Conservation (phyloP, 208 protist genomes). For the Trypanosoma caninum region DNA sequence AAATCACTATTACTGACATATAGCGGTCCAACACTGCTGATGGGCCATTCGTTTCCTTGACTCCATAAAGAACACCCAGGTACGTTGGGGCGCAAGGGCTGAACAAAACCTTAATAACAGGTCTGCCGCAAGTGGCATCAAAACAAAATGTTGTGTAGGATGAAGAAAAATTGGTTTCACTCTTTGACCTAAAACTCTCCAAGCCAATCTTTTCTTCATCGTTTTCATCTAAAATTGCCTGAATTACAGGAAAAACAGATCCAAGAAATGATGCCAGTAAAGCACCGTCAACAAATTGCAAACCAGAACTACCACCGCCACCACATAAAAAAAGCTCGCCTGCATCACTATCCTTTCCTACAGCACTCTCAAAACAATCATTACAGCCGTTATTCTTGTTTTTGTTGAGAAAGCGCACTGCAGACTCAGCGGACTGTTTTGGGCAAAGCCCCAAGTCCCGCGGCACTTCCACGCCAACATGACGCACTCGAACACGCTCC, state of each 20-base stretch:
- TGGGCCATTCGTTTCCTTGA: constrained; percentile 26
- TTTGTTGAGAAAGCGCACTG: constrained; percentile 20
- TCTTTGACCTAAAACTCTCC: constrained; percentile 29
- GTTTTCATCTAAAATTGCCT: constrained; percentile 68
- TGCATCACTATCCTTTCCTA: constrained; percentile 7
- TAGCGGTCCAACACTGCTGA: constrained; percentile 49
- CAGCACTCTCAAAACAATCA: neutral
- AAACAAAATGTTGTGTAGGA: constrained; percentile 49
- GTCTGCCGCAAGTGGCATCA: constrained; percentile 37
- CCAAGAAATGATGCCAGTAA: constrained; percentile 57
- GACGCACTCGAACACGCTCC: constrained; percentile 46
- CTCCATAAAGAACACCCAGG: constrained; percentile 47
- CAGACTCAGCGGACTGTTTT: constrained; percentile 46
- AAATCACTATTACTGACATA: constrained; percentile 67
- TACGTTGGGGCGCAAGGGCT: constrained; percentile 40
- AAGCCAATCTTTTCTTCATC: constrained; percentile 17
- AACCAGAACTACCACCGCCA: neutral
- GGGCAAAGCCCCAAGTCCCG: constrained; percentile 80
- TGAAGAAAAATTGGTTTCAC: constrained; percentile 51
- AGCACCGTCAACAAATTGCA: constrained; percentile 43
- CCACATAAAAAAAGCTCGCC: neutral
- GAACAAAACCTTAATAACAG: constrained; percentile 50
- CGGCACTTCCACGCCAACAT: constrained; percentile 40
- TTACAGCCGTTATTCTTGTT: no score
- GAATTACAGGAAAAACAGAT: constrained; percentile 64